Base-by-base conservation (phyloP, 1,284 basidiomycete genomes). In the Moniliella sp. region DNA sequence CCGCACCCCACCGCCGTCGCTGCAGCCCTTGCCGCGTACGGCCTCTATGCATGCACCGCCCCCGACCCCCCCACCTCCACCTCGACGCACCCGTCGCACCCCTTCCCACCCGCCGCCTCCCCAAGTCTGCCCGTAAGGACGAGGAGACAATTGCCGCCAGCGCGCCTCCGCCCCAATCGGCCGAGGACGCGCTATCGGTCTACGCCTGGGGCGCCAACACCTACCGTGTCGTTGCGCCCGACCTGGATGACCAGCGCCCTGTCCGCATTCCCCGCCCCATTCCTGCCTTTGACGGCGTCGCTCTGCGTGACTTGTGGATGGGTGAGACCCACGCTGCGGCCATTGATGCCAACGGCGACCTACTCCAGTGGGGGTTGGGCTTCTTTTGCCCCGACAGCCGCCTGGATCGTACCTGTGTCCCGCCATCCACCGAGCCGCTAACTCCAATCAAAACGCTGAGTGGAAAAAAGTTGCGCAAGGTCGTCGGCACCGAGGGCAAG, bases 331-430 rank as follows among this genome's bases (percentile, higher is more conserved):
- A 56, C 31, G 56, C 47, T 23, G 54, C 49, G 2, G 54, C 54
- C 0, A 51, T 57, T 5, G 56, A 59, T 33, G 50, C 73, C 2
- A 67, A 70, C 26, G 86, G 86, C 15, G 78, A 94, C 21, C 40
- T 59, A 3, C 41, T 51, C 15, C 56, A 59, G 35, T 59, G 56
- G 56, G 56, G 56, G 15, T 34, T 46, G 7, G 56, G 54, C n/a
- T 59, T 57, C 34, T 54, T 54, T 18, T 46, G 52, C 31, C 32
- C 46, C 16, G 49, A 50, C 11, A 40, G 47, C 2, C 47, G 47
- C 1, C 43, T 50, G 1, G 49, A 42, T 1, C 33, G 49, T 5
- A 32, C 44, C 11, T 26, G 48, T 3, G 48, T 46, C 17, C 46
- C 43, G 27, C 28, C 29, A 2, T 26, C 30, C 10, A 44, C 46